Percentiles rank a stretch among this genome's conserved stretches.
Conservation (phyloP, 768 basidiomycete genomes). For the Auricularia sp. region DNA sequence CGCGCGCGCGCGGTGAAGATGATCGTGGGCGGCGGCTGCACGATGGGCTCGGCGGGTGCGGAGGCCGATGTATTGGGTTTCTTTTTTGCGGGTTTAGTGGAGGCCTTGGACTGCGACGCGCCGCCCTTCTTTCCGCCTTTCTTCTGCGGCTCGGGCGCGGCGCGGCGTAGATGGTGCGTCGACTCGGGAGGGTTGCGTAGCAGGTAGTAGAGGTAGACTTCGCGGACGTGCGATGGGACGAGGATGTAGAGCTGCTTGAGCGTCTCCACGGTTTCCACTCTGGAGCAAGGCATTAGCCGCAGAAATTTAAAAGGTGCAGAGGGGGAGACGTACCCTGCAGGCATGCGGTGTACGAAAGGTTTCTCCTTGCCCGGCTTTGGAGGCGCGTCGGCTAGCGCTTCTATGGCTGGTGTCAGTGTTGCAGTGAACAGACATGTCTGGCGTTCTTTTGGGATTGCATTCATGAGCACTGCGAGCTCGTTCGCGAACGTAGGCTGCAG, state of each 20-base stretch:
- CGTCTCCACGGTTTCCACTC: slow-evolving; percentile 81
- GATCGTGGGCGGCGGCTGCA: slow-evolving; percentile 86
- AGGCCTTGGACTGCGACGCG: slow-evolving; percentile 17
- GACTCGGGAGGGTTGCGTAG: slow-evolving; percentile 82
- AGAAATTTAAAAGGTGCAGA: slow-evolving; percentile 7
- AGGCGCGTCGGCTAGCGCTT: slow-evolving; percentile 57
- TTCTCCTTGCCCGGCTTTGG: slow-evolving; percentile 75
- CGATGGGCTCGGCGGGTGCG: slow-evolving; percentile 26
- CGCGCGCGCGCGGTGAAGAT: slow-evolving; percentile 82
- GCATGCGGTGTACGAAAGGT: slow-evolving; percentile 78
- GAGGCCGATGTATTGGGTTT: slow-evolving; percentile 14
- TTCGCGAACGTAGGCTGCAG: slow-evolving; percentile 82
- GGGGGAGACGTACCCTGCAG: slow-evolving; percentile 44
- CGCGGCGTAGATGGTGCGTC: slow-evolving; percentile 55
- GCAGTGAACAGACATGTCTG: slow-evolving; percentile 97
- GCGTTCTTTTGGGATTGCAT: slow-evolving; percentile 66
- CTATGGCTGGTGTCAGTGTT: slow-evolving; percentile 80
- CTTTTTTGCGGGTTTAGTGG: slow-evolving; percentile 9
- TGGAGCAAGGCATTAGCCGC: slow-evolving; percentile 19
- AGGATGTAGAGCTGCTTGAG: slow-evolving; percentile 85
- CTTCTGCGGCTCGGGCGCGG: slow-evolving; percentile 38
- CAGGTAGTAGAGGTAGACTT: slow-evolving; percentile 82
- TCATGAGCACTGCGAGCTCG: slow-evolving; percentile 72
- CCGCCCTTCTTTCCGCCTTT: neutral
- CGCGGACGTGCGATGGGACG: slow-evolving; percentile 89